Conservation (phyloP, 2,329 filamentous ascomycete species). For the Cercospora sp. region DNA sequence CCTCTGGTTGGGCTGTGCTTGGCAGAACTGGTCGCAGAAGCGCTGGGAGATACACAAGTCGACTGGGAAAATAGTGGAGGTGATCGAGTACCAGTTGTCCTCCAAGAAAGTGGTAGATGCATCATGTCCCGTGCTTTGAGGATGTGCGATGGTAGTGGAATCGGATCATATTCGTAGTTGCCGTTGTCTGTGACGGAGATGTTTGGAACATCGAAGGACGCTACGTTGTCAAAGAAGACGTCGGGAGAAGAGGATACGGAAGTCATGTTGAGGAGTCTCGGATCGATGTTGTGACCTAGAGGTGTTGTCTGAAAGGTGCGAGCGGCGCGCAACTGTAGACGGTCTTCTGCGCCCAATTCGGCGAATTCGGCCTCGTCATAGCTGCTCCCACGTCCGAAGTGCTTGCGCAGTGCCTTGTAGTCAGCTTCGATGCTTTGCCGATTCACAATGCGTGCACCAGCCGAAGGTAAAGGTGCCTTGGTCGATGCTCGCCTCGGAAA, state of each 20-base stretch:
- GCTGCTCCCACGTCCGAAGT: conserved; percentile 10
- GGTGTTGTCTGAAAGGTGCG: conserved; percentile 5
- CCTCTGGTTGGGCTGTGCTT: not conserved
- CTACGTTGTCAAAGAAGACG: not conserved
- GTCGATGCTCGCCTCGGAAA: not conserved
- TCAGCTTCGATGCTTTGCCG: conserved; percentile 20
- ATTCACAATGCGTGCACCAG: conserved; percentile 32
- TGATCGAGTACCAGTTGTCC: not conserved
- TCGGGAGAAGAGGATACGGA: not conserved
- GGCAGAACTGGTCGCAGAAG: not conserved
- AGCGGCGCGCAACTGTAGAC: conserved; percentile 1
- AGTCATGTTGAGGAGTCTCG: not conserved
- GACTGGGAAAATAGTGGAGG: conserved; percentile 21
- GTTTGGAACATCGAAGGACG: not conserved
- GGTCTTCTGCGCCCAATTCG: not conserved
- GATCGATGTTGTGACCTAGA: conserved; percentile 1
- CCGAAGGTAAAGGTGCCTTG: conserved; percentile 1
- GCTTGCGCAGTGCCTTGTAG: conserved; percentile 9
- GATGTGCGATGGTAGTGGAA: conserved; percentile 21
- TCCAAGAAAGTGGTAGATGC: not conserved
- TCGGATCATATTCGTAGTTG: conserved; percentile 1
- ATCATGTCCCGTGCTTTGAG: conserved; percentile 17
- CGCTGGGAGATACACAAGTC: conserved; percentile 11
- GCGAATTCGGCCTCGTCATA: conserved; percentile 1
- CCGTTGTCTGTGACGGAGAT: not conserved